Evolutionary conservation across 2,329 filamentous ascomycete genomes (phyloP).

Genomic region (Alternaria sp.): DNA sequence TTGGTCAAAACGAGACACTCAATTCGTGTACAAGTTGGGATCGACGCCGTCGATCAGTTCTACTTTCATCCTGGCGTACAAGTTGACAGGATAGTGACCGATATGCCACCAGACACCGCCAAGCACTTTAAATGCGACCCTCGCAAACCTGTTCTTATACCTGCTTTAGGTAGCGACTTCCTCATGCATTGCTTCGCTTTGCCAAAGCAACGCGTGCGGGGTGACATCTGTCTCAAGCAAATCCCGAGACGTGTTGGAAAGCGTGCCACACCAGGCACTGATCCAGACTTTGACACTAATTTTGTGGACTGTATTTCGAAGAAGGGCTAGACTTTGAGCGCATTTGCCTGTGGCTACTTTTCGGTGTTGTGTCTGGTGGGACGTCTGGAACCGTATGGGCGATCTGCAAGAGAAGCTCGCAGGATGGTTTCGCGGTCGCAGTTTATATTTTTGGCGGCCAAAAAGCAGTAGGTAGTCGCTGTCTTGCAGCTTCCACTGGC

Average conservation of each 20-base stretch:
- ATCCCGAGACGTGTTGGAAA: slow-evolving; percentile 8
- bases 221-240: slow-evolving; percentile 7
- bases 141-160: not conserved
- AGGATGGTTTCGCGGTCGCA: slow-evolving; percentile 10
- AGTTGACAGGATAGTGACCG: not conserved
- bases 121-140: slow-evolving; percentile 6
- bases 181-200: slow-evolving; percentile 12
- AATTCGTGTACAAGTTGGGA: too few relatives aligned
- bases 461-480: not conserved
- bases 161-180: slow-evolving; percentile 1
- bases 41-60: not conserved
- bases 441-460: not conserved
- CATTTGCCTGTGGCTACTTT: not conserved
- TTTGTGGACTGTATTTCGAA: slow-evolving; percentile 8
- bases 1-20: slow-evolving; percentile 2
- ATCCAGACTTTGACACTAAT: not conserved
- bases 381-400: not conserved
- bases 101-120: not conserved
- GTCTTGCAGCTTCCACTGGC: not conserved
- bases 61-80: not conserved
- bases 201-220: not conserved
- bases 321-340: not conserved
- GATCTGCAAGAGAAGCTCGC: not conserved
- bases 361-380: not conserved
- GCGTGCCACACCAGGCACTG: not conserved